Evolutionary conservation across 345 rosid species (phyloP).

Genomic region (Stellera chamaejasme): DNA sequence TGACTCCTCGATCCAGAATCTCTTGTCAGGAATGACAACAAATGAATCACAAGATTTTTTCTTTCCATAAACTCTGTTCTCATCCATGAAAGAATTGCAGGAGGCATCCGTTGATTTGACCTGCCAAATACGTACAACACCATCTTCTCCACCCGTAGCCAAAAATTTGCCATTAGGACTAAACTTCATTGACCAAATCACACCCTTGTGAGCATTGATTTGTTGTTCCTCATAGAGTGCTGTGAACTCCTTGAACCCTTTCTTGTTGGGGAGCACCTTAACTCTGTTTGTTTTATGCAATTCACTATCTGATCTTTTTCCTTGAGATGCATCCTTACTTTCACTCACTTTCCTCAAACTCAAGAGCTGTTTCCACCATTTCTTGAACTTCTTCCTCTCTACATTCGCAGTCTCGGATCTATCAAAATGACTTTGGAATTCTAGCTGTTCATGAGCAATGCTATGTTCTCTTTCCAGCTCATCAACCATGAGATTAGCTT

Average conservation of each 20-base stretch:
- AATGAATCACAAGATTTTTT: slow-evolving; percentile 26
- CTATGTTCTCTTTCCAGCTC: slow-evolving; percentile 21
- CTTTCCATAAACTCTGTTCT: slow-evolving; percentile 9
- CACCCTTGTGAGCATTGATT: slow-evolving; percentile 68
- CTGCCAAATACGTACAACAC: slow-evolving; percentile 66
- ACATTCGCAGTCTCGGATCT: slow-evolving; percentile 13
- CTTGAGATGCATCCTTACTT: slow-evolving; percentile 5
- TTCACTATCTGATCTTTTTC: slow-evolving; percentile 10
- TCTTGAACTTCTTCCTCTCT: slow-evolving; percentile 26
- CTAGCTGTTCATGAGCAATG: slow-evolving; percentile 9
- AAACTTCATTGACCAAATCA: slow-evolving; percentile 69
- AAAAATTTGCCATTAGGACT: slow-evolving; percentile 75
- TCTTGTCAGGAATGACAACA: slow-evolving; percentile 51
- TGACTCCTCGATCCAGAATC: slow-evolving; percentile 55
- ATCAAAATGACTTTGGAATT: slow-evolving; percentile 11
- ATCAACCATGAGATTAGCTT: slow-evolving; percentile 36
- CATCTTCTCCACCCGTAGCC: slow-evolving; percentile 89
- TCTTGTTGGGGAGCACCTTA: slow-evolving; percentile 54
- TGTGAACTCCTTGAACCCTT: slow-evolving; percentile 59
- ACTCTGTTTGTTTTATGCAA: slow-evolving; percentile 24
- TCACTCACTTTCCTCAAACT: slow-evolving; percentile 12
- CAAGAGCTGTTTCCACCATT: slow-evolving; percentile 45
- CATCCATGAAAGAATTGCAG: slow-evolving; percentile 19
- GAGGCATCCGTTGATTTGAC: slow-evolving; percentile 37
- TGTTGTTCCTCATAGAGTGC: slow-evolving; percentile 53